Evolutionary conservation across 1,139 yeast genomes (phyloP), one percentile per base, ranked within the genome.

Genomic region (Magnusiomyces paraingens): DNA sequence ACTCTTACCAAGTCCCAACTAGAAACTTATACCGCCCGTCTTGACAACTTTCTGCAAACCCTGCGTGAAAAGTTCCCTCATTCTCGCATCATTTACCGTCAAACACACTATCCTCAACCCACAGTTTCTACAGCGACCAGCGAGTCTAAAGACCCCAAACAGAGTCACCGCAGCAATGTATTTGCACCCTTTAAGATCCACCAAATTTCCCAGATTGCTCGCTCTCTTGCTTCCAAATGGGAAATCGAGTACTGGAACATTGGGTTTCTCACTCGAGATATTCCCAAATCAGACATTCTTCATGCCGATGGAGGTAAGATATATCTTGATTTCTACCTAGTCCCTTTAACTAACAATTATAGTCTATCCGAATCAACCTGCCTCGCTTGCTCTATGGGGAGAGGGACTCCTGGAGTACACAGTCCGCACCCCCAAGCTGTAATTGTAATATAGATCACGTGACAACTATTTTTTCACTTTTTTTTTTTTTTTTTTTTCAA

Each of bases 191-290:
- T 50, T 46, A 58, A 58, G 51, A 55, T 58, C 26, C 52, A 51
- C 10, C 60, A 58, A 53, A 40, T 57, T 20, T 57, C 57, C 42
- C 49, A 52, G 21, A 53, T 55, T 2, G 58, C 58, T 2, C 42
- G 47, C 18, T 41, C 29, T 10, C 47, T 57, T 8, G 47, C 49
- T 44, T 17, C 21, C 10, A 26, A 36, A 29, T 32, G 43, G 35
- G 42, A 42, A 5, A 22, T 51, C 17, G 52, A 51, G 36, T 56
- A 38, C 53, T 58, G 60, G 60, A 59, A 56, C 18, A 54, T 58
- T 26, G 60, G 60, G 14, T 40, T 40, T 12, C 51, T 48, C 41
- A 53, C 56, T 5, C 47, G 58, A 2, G 56, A 53, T 50, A 45
- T 58, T 8, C 59, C 59, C 35, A 12, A 54, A 51, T 29, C 52